phyloP scores from a whole-genome alignment of 139 green algal genomes.

The Edaphochlamys debaryana region DNA sequence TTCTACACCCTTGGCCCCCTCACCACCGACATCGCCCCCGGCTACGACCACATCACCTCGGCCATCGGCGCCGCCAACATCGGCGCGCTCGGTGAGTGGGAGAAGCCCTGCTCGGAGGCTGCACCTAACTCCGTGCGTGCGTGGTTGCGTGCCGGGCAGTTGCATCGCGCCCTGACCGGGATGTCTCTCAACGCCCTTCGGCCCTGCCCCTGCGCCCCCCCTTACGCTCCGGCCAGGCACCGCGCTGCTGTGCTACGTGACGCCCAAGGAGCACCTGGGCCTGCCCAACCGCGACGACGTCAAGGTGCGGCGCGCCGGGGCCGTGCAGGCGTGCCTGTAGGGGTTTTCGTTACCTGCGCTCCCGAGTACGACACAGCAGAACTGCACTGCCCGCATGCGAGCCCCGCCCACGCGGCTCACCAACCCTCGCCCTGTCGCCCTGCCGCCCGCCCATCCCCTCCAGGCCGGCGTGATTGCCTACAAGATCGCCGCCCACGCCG shows the following conservation, averaged over 20 bases:
- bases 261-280: slow-evolving; percentile 98
- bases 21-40: slow-evolving; percentile 95
- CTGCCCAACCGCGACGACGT: slow-evolving; percentile 79
- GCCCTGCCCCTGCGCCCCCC: too few species aligned
- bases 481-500: slow-evolving; percentile 97
- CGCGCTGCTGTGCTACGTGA: slow-evolving; percentile 98
- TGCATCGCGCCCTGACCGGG: too few species aligned
- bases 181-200: too few species aligned
- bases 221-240: slow-evolving; percentile 71
- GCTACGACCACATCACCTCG: slow-evolving; percentile 98
- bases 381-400: too few species aligned
- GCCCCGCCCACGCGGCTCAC: too few species aligned
- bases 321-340: too few species aligned
- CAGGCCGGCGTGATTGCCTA: slow-evolving; percentile 92
- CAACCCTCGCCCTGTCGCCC: background rate
- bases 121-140: too few species aligned
- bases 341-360: too few species aligned
- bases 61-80: slow-evolving; percentile 97
- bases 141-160: background rate
- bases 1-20: slow-evolving; percentile 99
- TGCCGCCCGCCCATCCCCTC: background rate
- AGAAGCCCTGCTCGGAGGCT: too few species aligned
- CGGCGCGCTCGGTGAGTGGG: slow-evolving; percentile 74
- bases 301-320: slow-evolving; percentile 30
- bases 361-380: too few species aligned